A percentile compares a stretch with the other conserved stretches of the same genome.
phyloP scores from a whole-genome alignment of 805 yeast genomes.

The Ogataea pini region DNA sequence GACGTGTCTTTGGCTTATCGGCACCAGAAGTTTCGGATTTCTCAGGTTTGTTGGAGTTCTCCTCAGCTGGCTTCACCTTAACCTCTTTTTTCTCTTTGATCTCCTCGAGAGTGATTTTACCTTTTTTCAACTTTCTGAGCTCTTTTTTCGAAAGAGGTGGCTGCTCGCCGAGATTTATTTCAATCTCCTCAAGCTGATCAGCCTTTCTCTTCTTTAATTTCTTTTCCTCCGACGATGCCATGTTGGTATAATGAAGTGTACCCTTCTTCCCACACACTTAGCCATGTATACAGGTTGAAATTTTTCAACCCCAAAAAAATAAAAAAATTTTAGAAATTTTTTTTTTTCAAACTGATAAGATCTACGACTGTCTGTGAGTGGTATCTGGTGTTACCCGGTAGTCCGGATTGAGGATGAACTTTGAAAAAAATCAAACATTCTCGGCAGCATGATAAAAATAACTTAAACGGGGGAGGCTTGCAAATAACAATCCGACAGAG shows the following conservation, averaged over 20 bases:
- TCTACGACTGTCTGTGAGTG: neutral
- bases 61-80: conserved; percentile 4
- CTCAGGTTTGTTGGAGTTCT: conserved; percentile 1
- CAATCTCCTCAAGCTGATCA: conserved; percentile 55
- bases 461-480: conserved; percentile 2
- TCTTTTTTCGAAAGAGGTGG: conserved; percentile 91
- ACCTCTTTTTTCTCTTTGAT: conserved; percentile 38
- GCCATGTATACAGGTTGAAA: neutral
- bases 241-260: neutral
- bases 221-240: conserved; percentile 6
- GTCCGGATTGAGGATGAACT: neutral
- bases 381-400: neutral
- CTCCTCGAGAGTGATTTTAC: conserved; percentile 62
- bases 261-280: neutral
- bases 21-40: conserved; percentile 14
- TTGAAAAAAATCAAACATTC: neutral
- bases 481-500: neutral
- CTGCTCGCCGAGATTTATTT: conserved; percentile 66
- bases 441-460: neutral
- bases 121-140: conserved; percentile 79
- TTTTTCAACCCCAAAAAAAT: conserved; percentile 4
- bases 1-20: conserved; percentile 45
- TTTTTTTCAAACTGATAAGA: conserved; percentile 2
- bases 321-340: conserved; percentile 1
- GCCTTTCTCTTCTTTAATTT: conserved; percentile 33